Base-by-base conservation (phyloP, 805 yeast genomes). In the Hyphopichia homilentoma region DNA sequence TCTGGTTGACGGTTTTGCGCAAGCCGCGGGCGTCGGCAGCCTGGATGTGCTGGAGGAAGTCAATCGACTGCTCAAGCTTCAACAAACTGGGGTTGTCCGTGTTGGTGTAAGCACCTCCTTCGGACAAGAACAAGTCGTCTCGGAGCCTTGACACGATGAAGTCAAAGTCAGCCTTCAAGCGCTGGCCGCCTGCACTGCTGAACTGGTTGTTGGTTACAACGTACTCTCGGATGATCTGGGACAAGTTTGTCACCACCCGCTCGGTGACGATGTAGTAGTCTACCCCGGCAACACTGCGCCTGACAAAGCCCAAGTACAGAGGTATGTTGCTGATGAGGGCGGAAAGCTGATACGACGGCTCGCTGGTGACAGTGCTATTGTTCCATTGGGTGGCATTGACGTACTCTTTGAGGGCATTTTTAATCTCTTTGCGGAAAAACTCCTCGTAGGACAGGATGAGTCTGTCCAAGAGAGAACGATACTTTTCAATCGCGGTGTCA, bases 181-280 rank as follows among this genome's bases (percentile, higher is more conserved):
- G 70, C n/a, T 33, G 35, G 5, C 54, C 47, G 1, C 72, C 72
- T 2, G 16, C 16, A 15, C 40, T 46, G 34, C 48, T 54, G 40
- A 66, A 66, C 34, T 47, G 55, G 39, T 64, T 64, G 37, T 65
- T 66, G 21, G 68, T 59, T 24, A 66, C 45, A 21, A 66, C 48
- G 34, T 61, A 66, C 35, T 66, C 73, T 21, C 44, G 48, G 29
- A 64, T 38, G 11, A 63, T 50, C 8, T 34, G 31, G 12, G 60
- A 53, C 11, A 57, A 30, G 3, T 51, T 33, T n/a, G 59, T 44
- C 2, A 58, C 53, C 0, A 61, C 43, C 21, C 39, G 43, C 33
- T 56, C 54, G 4, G 59, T 36, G 2, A 66, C 36, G 4, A 51
- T 24, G 30, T 32, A 57, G 38, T 59, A 65, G 34, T 65, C 70